Percentiles rank a stretch among this genome's conserved stretches.
phyloP scores from a whole-genome alignment of 257 asterid genomes.

The Ballota nigra region DNA sequence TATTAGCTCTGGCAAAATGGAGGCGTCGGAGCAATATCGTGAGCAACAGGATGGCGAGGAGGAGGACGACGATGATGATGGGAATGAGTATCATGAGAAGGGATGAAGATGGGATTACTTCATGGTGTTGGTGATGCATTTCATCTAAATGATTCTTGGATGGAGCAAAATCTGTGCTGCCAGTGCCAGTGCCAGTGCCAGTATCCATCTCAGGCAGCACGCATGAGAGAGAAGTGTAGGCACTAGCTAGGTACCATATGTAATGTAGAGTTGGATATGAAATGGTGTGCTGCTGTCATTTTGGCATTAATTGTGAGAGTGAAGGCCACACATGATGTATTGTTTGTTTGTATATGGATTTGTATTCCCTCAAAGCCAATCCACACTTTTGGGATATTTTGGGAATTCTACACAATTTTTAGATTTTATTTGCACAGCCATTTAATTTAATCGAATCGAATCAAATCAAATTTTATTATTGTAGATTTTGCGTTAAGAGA shows the following conservation, averaged over 20 bases:
- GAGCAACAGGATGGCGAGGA: conserved; percentile 51
- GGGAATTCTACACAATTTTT: no score
- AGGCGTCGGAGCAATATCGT: conserved; percentile 58
- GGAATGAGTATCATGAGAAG: conserved; percentile 56
- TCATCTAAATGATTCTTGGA: conserved; percentile 19
- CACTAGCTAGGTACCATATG: neutral
- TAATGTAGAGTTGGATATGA: neutral
- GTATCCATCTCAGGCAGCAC: conserved; percentile 32
- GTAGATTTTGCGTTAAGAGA: no score
- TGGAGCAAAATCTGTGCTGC: conserved; percentile 21
- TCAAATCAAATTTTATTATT: no score
- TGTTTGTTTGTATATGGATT: neutral
- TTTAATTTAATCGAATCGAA: no score
- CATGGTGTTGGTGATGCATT: conserved; percentile 26
- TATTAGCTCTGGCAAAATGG: conserved; percentile 26
- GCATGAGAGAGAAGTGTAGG: neutral
- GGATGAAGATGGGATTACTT: conserved; percentile 45
- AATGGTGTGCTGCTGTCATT: neutral
- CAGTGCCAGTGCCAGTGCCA: no score
- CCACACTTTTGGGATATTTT: no score
- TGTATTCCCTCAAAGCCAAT: no score
- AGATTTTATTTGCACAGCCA: no score
- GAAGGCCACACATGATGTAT: conserved; percentile 8
- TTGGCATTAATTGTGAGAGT: neutral
- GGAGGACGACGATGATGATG: conserved; percentile 47